Evolutionary conservation across 2,329 filamentous ascomycete species (phyloP).

Genomic region (Talaromyces sp.): DNA sequence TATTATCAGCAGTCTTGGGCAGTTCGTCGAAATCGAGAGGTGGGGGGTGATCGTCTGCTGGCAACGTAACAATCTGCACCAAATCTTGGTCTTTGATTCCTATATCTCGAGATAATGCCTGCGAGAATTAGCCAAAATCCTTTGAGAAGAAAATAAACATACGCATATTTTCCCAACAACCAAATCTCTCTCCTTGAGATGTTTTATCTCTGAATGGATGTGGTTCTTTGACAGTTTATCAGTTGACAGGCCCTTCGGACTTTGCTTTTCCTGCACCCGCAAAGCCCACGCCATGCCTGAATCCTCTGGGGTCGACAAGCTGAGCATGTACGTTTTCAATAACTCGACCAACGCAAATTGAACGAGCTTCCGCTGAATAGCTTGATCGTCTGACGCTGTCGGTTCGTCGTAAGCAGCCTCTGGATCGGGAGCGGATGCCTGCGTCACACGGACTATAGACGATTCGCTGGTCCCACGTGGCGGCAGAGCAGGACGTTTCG

Average conservation of each 20-base stretch:
- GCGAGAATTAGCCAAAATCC: not conserved
- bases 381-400: conserved; percentile 43
- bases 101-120: conserved; percentile 51
- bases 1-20: conserved; percentile 46
- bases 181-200: conserved; percentile 47
- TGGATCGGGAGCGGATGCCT: conserved; percentile 48
- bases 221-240: conserved; percentile 42
- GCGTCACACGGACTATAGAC: conserved; percentile 26
- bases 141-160: conserved; percentile 12
- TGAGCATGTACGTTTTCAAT: conserved; percentile 54
- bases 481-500: conserved; percentile 54
- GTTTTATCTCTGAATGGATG: conserved; percentile 44
- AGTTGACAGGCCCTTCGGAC: conserved; percentile 34
- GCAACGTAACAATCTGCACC: conserved; percentile 38
- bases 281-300: conserved; percentile 40
- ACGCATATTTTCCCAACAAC: conserved; percentile 53
- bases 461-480: conserved; percentile 50
- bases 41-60: conserved; percentile 32
- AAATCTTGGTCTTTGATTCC: conserved; percentile 45
- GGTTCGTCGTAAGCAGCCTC: conserved; percentile 43
- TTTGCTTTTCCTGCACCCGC: conserved; percentile 52
- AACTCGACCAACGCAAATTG: conserved; percentile 59
- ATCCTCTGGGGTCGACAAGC: conserved; percentile 27
- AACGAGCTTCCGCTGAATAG: conserved; percentile 49
- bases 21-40: conserved; percentile 50